These are phyloP conservation scores for Saturnispora bothae DNA, from an alignment of 805 yeast species.

Conservation along the genomic window DNA sequence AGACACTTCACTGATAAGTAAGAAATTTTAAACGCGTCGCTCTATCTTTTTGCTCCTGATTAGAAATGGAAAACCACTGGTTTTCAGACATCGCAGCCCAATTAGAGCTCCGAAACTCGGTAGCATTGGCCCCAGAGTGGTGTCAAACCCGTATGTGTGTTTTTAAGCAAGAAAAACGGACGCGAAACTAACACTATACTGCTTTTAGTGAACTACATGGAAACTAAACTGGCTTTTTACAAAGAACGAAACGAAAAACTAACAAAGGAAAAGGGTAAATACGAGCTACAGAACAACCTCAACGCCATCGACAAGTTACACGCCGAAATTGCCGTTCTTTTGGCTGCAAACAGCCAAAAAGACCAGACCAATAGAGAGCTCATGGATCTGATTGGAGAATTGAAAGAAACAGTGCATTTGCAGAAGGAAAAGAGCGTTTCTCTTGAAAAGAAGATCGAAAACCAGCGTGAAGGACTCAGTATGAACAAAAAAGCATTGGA, in stretches of 20 bases:
- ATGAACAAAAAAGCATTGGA: conserved; percentile 37
- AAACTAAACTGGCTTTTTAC: background rate
- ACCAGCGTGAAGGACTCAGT: conserved; percentile 24
- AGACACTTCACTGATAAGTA: too few species aligned
- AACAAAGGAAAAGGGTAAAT: background rate
- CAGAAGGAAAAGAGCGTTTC: conserved; percentile 9
- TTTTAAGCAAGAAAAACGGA: too few species aligned
- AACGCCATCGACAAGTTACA: background rate
- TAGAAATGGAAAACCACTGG: too few species aligned
- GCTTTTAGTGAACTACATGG: background rate
- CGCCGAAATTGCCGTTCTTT: background rate
- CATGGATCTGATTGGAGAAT: conserved; percentile 4
- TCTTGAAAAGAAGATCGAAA: conserved; percentile 19
- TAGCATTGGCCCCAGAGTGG: too few species aligned
- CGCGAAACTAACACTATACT: background rate
- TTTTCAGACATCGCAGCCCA: too few species aligned
- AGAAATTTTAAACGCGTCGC: too few species aligned
- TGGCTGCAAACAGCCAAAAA: conserved; percentile 5
- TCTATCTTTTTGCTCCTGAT: too few species aligned
- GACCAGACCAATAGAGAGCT: conserved; percentile 8
- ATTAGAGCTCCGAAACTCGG: too few species aligned
- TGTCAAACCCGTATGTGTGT: too few species aligned
- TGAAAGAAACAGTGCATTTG: conserved; percentile 10
- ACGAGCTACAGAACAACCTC: background rate
- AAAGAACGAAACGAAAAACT: background rate